Conservation (phyloP, 2,329 filamentous ascomycete species). For the Cercospora sp. region DNA sequence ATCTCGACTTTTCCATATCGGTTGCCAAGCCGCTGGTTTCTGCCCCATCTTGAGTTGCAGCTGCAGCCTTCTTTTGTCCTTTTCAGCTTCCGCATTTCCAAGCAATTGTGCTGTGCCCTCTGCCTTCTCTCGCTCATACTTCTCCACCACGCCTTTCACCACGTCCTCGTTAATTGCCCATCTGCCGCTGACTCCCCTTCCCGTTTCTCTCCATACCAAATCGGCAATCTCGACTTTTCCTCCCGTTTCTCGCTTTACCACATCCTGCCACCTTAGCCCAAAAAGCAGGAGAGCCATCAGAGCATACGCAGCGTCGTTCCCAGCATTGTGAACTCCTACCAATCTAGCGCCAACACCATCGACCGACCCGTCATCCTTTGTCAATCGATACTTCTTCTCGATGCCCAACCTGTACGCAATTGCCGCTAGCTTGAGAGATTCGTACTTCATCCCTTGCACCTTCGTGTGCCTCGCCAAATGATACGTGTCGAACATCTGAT, state of each 20-base stretch:
- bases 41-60: not conserved
- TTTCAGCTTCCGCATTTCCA: not conserved
- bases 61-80: not conserved
- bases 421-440: not conserved
- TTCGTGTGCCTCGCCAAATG: not conserved
- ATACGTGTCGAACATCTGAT: conserved; percentile 10
- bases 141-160: not conserved
- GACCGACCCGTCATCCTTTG: not conserved
- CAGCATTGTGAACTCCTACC: conserved; percentile 16
- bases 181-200: not conserved
- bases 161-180: not conserved
- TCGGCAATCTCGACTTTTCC: not conserved
- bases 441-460: not conserved
- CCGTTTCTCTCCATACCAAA: not conserved
- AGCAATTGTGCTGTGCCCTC: not conserved
- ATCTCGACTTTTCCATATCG: not conserved
- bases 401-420: conserved; percentile 14
- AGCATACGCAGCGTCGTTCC: conserved; percentile 20
- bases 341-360: not conserved
- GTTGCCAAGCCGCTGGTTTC: not conserved
- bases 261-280: not conserved
- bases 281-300: conserved; percentile 15
- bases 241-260: not conserved
- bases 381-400: conserved; percentile 8
- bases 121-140: not conserved